Evolutionary conservation across 441 rosid genomes (phyloP).

Genomic region (Brassica balearica): DNA sequence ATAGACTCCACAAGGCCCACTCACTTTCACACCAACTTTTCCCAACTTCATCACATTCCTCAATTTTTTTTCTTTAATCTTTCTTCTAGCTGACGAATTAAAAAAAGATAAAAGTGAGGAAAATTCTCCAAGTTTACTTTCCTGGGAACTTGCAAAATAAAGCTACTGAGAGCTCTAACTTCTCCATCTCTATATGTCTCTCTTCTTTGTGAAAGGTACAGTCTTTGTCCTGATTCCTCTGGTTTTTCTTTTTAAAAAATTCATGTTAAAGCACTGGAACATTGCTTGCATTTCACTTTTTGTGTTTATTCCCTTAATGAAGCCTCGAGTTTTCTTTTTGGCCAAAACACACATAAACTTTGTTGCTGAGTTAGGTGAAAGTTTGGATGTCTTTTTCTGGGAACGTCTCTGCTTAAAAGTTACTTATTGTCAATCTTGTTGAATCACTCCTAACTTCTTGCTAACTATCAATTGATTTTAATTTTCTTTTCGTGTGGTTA

Average conservation of each 20-base stretch:
- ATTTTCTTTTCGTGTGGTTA: not conserved
- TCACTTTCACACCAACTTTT: constrained; percentile 22
- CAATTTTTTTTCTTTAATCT: constrained; percentile 4
- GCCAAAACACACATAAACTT: constrained; percentile 13
- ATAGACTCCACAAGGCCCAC: constrained; percentile 22
- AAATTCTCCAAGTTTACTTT: not conserved
- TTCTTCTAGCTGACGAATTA: not conserved
- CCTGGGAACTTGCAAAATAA: not conserved
- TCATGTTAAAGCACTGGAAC: not conserved
- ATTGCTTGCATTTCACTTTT: constrained; percentile 6
- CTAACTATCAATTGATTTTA: too few relatives aligned
- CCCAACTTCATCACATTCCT: constrained; percentile 10
- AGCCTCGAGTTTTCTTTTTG: constrained; percentile 7
- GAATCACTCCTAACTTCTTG: not conserved
- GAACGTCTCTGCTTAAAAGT: constrained; percentile 4
- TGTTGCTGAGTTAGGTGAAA: constrained; percentile 22
- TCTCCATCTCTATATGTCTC: not conserved
- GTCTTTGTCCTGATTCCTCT: constrained; percentile 11
- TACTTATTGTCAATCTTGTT: constrained; percentile 10
- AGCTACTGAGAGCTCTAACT: not conserved
- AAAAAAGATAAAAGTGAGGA: not conserved
- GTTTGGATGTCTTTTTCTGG: constrained; percentile 21
- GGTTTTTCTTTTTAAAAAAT: not conserved
- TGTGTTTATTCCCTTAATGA: not conserved
- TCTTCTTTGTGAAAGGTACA: constrained; percentile 13